phyloP scores from a whole-genome alignment of 2,329 filamentous ascomycete genomes.

The Trichoderma pleuroti region DNA sequence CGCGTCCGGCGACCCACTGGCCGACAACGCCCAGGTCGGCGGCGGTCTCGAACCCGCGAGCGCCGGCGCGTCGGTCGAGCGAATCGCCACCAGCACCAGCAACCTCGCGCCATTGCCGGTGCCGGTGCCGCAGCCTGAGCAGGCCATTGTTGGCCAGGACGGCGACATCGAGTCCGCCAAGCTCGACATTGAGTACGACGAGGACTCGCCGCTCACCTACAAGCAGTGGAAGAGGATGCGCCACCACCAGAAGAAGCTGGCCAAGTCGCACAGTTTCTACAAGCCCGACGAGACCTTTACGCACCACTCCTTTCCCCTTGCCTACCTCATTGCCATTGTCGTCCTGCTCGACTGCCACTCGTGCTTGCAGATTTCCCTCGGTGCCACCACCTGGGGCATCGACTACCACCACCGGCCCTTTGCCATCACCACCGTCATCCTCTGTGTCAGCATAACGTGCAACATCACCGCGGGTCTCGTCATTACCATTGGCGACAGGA shows the following conservation, averaged over 20 bases:
- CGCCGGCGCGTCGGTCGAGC: slow-evolving; percentile 2
- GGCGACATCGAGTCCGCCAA: slow-evolving; percentile 41
- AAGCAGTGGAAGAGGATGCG: slow-evolving; percentile 64
- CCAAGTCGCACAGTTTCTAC: slow-evolving; percentile 83
- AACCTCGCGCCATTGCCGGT: neutral
- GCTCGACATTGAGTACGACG: slow-evolving; percentile 39
- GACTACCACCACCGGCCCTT: slow-evolving; percentile 65
- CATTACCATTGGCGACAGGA: slow-evolving; percentile 72
- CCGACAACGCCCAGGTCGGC: neutral
- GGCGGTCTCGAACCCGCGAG: neutral
- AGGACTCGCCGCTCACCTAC: slow-evolving; percentile 60
- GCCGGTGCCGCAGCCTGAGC: neutral
- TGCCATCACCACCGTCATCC: slow-evolving; percentile 75
- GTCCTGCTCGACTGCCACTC: slow-evolving; percentile 76
- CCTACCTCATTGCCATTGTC: slow-evolving; percentile 72
- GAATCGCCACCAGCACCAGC: slow-evolving; percentile 5
- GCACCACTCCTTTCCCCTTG: slow-evolving; percentile 73
- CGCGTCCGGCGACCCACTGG: neutral
- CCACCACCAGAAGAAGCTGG: slow-evolving; percentile 76
- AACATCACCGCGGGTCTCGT: slow-evolving; percentile 75
- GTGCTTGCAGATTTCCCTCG: slow-evolving; percentile 74
- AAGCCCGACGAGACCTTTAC: slow-evolving; percentile 83
- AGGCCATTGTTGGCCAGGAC: slow-evolving; percentile 7
- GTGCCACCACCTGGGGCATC: slow-evolving; percentile 75
- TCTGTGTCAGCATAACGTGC: slow-evolving; percentile 72